A percentile compares a stretch with the other conserved stretches of the same genome.
Conservation (phyloP, 2,329 filamentous ascomycete species). For the Diaporthe vexans region DNA sequence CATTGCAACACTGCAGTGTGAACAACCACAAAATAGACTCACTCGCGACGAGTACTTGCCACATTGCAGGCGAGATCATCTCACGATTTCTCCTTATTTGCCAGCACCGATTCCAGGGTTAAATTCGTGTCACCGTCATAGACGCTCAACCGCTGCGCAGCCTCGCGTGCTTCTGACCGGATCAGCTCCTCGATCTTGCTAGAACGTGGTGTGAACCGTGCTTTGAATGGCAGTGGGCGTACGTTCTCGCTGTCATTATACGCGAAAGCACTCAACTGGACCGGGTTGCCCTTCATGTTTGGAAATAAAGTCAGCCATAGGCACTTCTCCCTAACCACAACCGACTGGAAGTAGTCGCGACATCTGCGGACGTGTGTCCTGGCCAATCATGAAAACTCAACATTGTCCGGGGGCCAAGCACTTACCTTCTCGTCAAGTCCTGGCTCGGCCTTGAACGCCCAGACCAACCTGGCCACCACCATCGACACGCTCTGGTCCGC, state of each 20-base stretch:
- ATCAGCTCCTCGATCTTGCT: constrained; percentile 16
- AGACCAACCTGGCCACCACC: constrained; percentile 26
- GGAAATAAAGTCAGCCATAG: not conserved
- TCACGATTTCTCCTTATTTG: not conserved
- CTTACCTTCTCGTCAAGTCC: constrained; percentile 32
- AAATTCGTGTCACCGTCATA: constrained; percentile 24
- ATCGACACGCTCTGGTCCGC: constrained; percentile 32
- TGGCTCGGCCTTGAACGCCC: constrained; percentile 32
- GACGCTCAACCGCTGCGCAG: constrained; percentile 6
- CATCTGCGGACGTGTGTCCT: not conserved
- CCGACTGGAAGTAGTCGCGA: not conserved
- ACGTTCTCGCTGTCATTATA: constrained; percentile 8
- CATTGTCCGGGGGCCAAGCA: not conserved
- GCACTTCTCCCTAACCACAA: not conserved
- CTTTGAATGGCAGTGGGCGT: constrained; percentile 12
- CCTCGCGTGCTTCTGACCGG: constrained; percentile 26
- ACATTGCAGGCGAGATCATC: not conserved
- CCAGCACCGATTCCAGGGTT: constrained; percentile 25
- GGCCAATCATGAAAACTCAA: not conserved
- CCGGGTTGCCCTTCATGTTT: not conserved
- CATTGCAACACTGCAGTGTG: not conserved
- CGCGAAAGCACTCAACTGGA: constrained; percentile 4
- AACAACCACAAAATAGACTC: not conserved
- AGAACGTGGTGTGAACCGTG: constrained; percentile 33
- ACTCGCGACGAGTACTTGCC: not conserved